These are phyloP conservation scores for Pholiota molesta DNA, from an alignment of 768 basidiomycete genomes.

Conservation along the genomic window DNA sequence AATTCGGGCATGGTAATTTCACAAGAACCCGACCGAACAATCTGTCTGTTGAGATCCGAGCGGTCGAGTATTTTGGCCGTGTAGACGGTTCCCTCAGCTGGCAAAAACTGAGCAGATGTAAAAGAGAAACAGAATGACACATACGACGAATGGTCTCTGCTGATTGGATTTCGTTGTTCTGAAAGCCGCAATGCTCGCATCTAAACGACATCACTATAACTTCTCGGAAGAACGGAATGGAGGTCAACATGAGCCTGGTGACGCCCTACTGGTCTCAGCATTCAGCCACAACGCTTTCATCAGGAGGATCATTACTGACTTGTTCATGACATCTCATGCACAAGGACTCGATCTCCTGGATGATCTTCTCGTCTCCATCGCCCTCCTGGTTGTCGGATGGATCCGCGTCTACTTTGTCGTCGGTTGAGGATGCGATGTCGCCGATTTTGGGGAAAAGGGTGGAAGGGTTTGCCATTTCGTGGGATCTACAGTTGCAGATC, in stretches of 20 bases:
- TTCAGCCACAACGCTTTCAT: slow-evolving; percentile 1
- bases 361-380: slow-evolving; percentile 60
- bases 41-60: slow-evolving; percentile 86
- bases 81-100: slow-evolving; percentile 85
- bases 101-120: neutral
- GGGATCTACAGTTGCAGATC: neutral
- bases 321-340: slow-evolving; percentile 95
- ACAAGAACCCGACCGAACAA: slow-evolving; percentile 87
- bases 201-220: slow-evolving; percentile 96
- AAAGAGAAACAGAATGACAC: slow-evolving; percentile 25
- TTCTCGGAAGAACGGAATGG: slow-evolving; percentile 94
- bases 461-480: neutral
- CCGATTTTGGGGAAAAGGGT: slow-evolving; percentile 63
- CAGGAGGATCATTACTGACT: slow-evolving; percentile 45
- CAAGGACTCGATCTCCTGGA: slow-evolving; percentile 86
- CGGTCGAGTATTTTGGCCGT: slow-evolving; percentile 76
- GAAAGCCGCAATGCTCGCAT: slow-evolving; percentile 88
- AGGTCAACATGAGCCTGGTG: slow-evolving; percentile 87
- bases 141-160: slow-evolving; percentile 85
- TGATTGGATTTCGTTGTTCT: slow-evolving; percentile 94
- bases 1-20: slow-evolving; percentile 86
- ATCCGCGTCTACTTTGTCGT: slow-evolving; percentile 31
- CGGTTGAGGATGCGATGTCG: slow-evolving; percentile 39
- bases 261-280: slow-evolving; percentile 62
- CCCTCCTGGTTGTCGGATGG: slow-evolving; percentile 7